Percentiles rank a stretch among this genome's conserved stretches.
These are phyloP conservation scores for Rhododendron ovatum DNA, from an alignment of 148 eudicot genomes.

Conservation along the genomic window DNA sequence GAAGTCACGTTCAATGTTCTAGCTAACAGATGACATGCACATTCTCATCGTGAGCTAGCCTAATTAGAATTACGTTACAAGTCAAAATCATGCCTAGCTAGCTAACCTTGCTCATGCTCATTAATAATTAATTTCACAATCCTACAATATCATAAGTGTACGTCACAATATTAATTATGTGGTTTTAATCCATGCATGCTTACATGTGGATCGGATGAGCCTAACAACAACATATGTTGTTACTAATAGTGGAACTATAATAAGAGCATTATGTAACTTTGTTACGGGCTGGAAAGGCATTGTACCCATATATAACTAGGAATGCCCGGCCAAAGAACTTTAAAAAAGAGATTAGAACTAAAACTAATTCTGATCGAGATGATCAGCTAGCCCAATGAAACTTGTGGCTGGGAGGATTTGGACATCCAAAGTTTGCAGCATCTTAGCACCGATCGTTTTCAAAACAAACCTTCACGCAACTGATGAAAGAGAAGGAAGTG, in stretches of 20 bases:
- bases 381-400: neutral
- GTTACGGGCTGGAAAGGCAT: slow-evolving; percentile 9
- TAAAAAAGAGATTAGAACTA: neutral
- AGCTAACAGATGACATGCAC: neutral
- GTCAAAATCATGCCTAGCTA: neutral
- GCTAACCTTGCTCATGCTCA: neutral
- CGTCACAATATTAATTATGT: neutral
- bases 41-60: neutral
- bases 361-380: neutral
- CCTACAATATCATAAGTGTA: neutral
- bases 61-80: neutral
- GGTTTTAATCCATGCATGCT: neutral
- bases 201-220: neutral
- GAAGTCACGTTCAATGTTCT: neutral
- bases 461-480: slow-evolving; percentile 9
- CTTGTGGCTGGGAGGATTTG: neutral
- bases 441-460: neutral
- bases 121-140: too few relatives aligned
- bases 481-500: slow-evolving; percentile 4
- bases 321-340: neutral
- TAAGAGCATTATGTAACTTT: neutral
- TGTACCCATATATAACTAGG: neutral
- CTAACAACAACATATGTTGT: neutral
- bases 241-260: neutral
- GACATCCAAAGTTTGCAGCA: neutral